Base-by-base conservation (phyloP, 345 rosid genomes). In the Brassica incana region DNA sequence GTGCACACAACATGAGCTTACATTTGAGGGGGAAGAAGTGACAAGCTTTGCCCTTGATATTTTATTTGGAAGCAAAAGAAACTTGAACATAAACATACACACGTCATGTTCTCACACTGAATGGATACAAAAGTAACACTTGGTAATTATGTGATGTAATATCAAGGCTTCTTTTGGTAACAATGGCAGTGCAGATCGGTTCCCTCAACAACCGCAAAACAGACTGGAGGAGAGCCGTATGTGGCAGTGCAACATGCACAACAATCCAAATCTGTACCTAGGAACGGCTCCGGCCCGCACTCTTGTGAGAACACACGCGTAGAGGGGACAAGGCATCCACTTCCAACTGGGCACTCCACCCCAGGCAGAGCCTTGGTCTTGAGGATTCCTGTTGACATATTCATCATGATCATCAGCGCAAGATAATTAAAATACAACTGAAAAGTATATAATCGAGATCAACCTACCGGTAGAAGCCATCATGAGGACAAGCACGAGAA, bases 11-110 rank as follows among this genome's bases (percentile, higher is more conserved):
- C 52, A 11, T 12, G 52, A 45, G 52, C 15, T 45, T 12, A 45
- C 5, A 45, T 15, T 45, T 45, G 52, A 45, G 52, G 52, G 52
- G 52, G 8, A 25, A 11, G 33, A 14, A 25, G 33, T 61, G 65
- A 61, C 2, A 25, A 60, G 35, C 8, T 27, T 61, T 61, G 36
- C 65, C 36, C 16, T 27, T 12, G 27, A 61, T 61, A 16, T 27
- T 61, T 61, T 27, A 61, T 61, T 61, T 61, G 65, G 65, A 61
- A 61, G 36, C 33, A 23, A 60, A 60, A 60, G 33, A 60, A 60
- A 59, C 64, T 59, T 9, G 64, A 58, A 58, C 32, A 59, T 59
- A 23, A 4, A 60, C 33, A 60, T 25, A 23, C 33, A 60, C 33
- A 60, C 10, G 30, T 20, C 65, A 60, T 58, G 63, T 20, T 4